Percentiles rank a stretch among this genome's conserved stretches.
Evolutionary conservation across 108 stramenopile species (phyloP).

Genomic region (Nitzschia inconspicua): DNA sequence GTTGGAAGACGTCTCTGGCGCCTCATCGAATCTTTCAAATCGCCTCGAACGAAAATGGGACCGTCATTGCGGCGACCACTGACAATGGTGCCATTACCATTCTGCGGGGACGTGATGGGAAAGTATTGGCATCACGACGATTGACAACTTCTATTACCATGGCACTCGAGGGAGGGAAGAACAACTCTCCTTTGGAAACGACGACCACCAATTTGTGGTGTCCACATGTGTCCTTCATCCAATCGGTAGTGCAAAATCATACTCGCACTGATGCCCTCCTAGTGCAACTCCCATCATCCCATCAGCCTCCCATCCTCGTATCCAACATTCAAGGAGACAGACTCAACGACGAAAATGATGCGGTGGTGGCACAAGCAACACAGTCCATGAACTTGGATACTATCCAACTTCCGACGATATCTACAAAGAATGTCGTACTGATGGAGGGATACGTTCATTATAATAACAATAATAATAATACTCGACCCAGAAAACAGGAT

Average conservation of each 20-base stretch:
- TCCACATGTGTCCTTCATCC: constrained; percentile 15
- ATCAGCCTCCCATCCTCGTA: constrained; percentile 45
- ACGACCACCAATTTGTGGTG: too few relatives aligned
- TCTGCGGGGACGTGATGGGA: constrained; percentile 57
- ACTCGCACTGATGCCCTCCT: constrained; percentile 23
- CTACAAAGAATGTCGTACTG: neutral
- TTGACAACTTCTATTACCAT: constrained; percentile 23
- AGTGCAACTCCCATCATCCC: constrained; percentile 28
- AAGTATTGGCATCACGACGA: constrained; percentile 52
- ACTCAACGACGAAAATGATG: constrained; percentile 45
- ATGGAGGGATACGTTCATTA: neutral
- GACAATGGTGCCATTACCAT: constrained; percentile 55
- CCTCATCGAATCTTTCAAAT: constrained; percentile 44
- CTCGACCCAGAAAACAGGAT: too few relatives aligned
- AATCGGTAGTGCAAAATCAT: neutral
- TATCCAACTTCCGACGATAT: constrained; percentile 2
- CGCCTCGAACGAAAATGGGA: constrained; percentile 49
- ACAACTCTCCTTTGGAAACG: constrained; percentile 1
- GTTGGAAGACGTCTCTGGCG: constrained; percentile 38
- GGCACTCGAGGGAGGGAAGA: neutral
- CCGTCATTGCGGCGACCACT: constrained; percentile 56
- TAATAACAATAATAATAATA: too few relatives aligned
- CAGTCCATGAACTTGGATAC: constrained; percentile 52
- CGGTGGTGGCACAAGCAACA: constrained; percentile 40
- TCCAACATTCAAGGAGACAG: constrained; percentile 59